A percentile compares a stretch with the other conserved stretches of the same genome.
Evolutionary conservation across 257 asterid genomes (phyloP).

Genomic region (Scutellaria minor): DNA sequence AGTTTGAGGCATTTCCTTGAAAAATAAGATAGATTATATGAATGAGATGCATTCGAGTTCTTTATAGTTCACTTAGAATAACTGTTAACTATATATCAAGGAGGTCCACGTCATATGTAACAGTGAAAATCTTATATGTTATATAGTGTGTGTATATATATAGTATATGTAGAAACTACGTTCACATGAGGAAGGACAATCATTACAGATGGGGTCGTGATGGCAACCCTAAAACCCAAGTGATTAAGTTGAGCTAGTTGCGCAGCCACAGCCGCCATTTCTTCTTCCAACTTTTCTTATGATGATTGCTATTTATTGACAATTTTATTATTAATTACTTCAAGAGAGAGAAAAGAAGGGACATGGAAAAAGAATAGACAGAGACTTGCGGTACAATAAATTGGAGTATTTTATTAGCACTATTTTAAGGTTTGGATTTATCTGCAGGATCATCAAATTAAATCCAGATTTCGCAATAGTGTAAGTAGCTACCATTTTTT

Average conservation of each 20-base stretch:
- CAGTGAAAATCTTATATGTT: too few species aligned
- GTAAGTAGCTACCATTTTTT: too few species aligned
- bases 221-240: conserved; percentile 24
- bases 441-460: neutral
- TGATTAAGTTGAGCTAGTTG: conserved; percentile 8
- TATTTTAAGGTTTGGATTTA: conserved; percentile 25
- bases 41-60: neutral
- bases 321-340: neutral
- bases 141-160: neutral
- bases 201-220: conserved; percentile 53
- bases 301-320: conserved; percentile 25
- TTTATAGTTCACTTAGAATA: neutral
- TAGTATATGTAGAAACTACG: neutral
- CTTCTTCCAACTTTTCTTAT: conserved; percentile 25
- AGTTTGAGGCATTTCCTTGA: too few species aligned
- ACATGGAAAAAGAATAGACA: conserved; percentile 44
- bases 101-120: neutral
- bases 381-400: conserved; percentile 20
- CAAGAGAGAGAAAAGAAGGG: conserved; percentile 22
- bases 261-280: conserved; percentile 93
- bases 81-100: too few species aligned
- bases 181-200: conserved; percentile 24
- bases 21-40: neutral
- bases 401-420: too few species aligned
- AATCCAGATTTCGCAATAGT: too few species aligned